phyloP scores from a whole-genome alignment of 768 basidiomycete genomes.

The Lanmaoa rubissima region DNA sequence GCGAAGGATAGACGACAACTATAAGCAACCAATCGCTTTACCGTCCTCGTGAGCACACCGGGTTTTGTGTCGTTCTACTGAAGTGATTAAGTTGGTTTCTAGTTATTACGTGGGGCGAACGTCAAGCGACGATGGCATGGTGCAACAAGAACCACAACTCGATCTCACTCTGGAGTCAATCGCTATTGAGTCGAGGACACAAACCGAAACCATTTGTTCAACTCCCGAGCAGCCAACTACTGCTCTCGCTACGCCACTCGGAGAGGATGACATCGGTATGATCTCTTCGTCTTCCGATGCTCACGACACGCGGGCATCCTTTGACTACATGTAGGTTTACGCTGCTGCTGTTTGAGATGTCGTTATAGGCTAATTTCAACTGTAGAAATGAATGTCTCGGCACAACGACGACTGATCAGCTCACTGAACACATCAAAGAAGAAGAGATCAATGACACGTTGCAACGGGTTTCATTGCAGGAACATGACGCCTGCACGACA shows the following conservation, averaged over 20 bases:
- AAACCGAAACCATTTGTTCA: not conserved
- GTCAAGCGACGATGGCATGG: not conserved
- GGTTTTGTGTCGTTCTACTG: not conserved
- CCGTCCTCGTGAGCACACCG: constrained; percentile 2
- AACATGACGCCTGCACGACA: not conserved
- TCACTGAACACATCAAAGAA: not conserved
- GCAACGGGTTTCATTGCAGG: not conserved
- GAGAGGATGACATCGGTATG: too few relatives aligned
- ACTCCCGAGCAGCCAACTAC: not conserved
- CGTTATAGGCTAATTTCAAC: not conserved
- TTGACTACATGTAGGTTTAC: not conserved
- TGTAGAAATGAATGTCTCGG: not conserved
- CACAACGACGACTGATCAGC: not conserved
- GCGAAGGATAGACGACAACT: too few relatives aligned
- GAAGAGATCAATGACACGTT: not conserved
- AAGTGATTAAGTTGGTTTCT: not conserved
- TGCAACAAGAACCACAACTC: not conserved
- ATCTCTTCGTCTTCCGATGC: not conserved
- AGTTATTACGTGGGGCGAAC: not conserved
- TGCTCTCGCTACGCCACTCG: not conserved
- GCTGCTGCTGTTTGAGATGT: not conserved
- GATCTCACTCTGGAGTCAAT: not conserved
- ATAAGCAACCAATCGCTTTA: not conserved
- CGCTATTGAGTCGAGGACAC: not conserved
- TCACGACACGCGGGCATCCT: not conserved